A percentile compares a stretch with the other conserved stretches of the same genome.
These are phyloP conservation scores for Helicocarpus griseus DNA, from an alignment of 2,329 filamentous ascomycete species.

Conservation along the genomic window DNA sequence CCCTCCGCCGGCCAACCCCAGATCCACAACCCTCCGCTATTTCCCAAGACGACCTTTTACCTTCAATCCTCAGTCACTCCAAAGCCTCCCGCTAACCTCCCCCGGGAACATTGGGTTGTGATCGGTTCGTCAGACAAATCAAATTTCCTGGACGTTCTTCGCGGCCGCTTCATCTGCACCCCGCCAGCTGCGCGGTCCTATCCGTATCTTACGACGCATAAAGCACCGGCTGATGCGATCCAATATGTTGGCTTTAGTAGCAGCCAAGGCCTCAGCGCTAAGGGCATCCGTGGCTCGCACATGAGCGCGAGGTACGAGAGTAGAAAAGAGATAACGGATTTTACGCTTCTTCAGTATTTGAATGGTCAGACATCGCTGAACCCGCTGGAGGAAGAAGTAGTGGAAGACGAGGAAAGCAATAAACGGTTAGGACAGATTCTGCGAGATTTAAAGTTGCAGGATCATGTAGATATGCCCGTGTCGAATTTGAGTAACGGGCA, in stretches of 20 bases:
- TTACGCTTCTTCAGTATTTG: slow-evolving; percentile 71
- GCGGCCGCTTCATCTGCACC: slow-evolving; percentile 63
- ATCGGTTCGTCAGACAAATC: slow-evolving; percentile 74
- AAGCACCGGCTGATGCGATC: slow-evolving; percentile 59
- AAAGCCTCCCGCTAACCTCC: slow-evolving; percentile 9
- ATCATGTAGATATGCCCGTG: slow-evolving; percentile 69
- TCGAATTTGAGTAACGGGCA: slow-evolving; percentile 91
- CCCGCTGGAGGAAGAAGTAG: slow-evolving; percentile 40
- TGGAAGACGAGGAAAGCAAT: slow-evolving; percentile 30
- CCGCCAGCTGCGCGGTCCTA: slow-evolving; percentile 68
- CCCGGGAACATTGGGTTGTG: slow-evolving; percentile 65
- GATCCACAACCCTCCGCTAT: slow-evolving; percentile 60
- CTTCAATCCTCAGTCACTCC: slow-evolving; percentile 44
- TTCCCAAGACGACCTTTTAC: slow-evolving; percentile 59
- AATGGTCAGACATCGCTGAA: slow-evolving; percentile 77
- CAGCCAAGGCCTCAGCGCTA: slow-evolving; percentile 47
- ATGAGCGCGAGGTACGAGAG: slow-evolving; percentile 87
- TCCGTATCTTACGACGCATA: slow-evolving; percentile 61
- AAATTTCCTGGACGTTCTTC: slow-evolving; percentile 67
- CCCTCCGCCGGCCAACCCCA: slow-evolving; percentile 42
- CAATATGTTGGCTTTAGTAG: slow-evolving; percentile 86
- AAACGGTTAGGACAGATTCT: slow-evolving; percentile 54
- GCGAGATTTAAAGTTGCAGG: slow-evolving; percentile 56
- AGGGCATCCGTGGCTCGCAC: slow-evolving; percentile 58
- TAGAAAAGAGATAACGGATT: slow-evolving; percentile 75